These are phyloP conservation scores for Thraustochytrium striatum DNA, from an alignment of 352 stramenopile genomes.

Conservation along the genomic window DNA sequence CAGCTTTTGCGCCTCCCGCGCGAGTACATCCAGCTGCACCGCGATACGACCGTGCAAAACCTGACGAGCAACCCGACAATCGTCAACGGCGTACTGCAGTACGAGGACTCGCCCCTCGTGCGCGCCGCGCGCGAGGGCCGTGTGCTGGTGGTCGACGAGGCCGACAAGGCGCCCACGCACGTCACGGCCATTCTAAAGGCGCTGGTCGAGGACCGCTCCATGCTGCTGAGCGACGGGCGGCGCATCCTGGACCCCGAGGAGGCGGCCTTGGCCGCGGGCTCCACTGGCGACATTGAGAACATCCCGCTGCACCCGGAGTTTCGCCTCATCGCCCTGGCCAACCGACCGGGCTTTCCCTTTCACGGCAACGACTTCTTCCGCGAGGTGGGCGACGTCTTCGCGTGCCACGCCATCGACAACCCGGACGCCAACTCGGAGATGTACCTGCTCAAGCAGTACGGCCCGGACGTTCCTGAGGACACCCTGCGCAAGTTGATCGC, in stretches of 20 bases:
- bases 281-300: slow-evolving; percentile 67
- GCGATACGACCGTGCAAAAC: slow-evolving; percentile 89
- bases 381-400: slow-evolving; percentile 88
- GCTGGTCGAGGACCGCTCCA: slow-evolving; percentile 90
- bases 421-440: slow-evolving; percentile 83
- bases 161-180: slow-evolving; percentile 90
- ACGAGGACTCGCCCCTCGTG: slow-evolving; percentile 88
- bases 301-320: slow-evolving; percentile 87
- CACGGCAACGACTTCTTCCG: slow-evolving; percentile 92
- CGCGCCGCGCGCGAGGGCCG: slow-evolving; percentile 79
- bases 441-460: slow-evolving; percentile 78
- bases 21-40: slow-evolving; percentile 94
- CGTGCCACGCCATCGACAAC: slow-evolving; percentile 80
- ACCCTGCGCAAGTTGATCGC: slow-evolving; percentile 73
- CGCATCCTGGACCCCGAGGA: slow-evolving; percentile 62
- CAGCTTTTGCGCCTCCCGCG: slow-evolving; percentile 81
- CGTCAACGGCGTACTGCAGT: slow-evolving; percentile 77
- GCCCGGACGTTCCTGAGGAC: slow-evolving; percentile 68
- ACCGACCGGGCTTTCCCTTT: slow-evolving; percentile 90
- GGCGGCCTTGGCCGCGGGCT: slow-evolving; percentile 19
- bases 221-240: slow-evolving; percentile 83
- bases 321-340: slow-evolving; percentile 86
- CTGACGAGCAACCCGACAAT: slow-evolving; percentile 81
- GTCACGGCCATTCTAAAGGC: slow-evolving; percentile 91
- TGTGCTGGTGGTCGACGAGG: slow-evolving; percentile 89